Percentiles rank a stretch among this genome's conserved stretches.
phyloP scores from a whole-genome alignment of 495 filamentous ascomycete species.

The Sabuloglossum arenarium region DNA sequence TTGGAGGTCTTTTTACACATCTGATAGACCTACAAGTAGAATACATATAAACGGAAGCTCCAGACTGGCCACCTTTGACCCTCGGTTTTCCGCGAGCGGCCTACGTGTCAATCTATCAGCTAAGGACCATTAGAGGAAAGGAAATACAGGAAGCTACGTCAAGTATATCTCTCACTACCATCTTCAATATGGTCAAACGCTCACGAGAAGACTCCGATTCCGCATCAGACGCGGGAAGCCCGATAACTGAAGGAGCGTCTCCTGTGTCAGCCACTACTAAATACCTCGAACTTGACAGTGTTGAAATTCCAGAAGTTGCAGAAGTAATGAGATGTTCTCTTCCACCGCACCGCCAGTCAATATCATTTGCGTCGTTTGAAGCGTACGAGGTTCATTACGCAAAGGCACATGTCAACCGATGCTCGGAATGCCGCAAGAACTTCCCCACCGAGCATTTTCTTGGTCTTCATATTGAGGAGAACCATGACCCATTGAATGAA shows the following conservation, averaged over 20 bases:
- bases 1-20: no score
- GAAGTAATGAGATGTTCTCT: conserved; percentile 55
- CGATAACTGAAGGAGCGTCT: conserved; percentile 8
- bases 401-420: conserved; percentile 66
- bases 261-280: conserved; percentile 13
- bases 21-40: no score
- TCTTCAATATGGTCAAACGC: conserved; percentile 35
- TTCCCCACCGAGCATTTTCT: conserved; percentile 36
- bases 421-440: conserved; percentile 51
- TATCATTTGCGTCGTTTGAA: conserved; percentile 50
- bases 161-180: background rate
- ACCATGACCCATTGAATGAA: conserved; percentile 61
- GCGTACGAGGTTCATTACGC: conserved; percentile 79
- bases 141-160: background rate
- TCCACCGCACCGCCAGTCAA: conserved; percentile 48
- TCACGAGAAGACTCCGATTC: conserved; percentile 28
- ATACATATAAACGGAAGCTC: no score
- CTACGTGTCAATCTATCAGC: background rate
- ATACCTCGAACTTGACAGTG: conserved; percentile 11
- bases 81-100: background rate
- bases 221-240: background rate
- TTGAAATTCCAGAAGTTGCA: conserved; percentile 3
- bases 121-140: background rate
- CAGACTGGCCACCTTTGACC: background rate
- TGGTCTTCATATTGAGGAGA: conserved; percentile 73